phyloP scores from a whole-genome alignment of 208 protist genomes.

The Ichthyophonus hoferi region DNA sequence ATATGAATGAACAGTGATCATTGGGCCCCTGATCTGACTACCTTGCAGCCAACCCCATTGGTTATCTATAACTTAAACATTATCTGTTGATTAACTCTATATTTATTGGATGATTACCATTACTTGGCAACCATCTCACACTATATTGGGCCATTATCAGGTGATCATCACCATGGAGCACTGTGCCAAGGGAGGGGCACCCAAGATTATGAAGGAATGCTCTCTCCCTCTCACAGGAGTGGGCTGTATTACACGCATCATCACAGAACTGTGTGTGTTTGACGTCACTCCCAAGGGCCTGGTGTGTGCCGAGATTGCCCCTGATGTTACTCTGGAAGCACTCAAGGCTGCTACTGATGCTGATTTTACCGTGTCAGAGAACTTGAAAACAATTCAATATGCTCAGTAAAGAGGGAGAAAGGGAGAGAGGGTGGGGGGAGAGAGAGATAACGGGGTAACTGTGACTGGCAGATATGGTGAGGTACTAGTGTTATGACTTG shows the following conservation, averaged over 20 bases:
- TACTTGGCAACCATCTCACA: too few species aligned
- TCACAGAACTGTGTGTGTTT: slow-evolving; percentile 92
- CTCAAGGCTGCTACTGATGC: slow-evolving; percentile 55
- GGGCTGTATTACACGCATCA: slow-evolving; percentile 80
- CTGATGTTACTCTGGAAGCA: slow-evolving; percentile 81
- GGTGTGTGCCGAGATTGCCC: slow-evolving; percentile 79
- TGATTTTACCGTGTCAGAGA: slow-evolving; percentile 21
- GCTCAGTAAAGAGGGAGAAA: slow-evolving; percentile 24
- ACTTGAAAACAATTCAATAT: slow-evolving; percentile 34
- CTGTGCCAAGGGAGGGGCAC: slow-evolving; percentile 78
- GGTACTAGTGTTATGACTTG: too few species aligned
- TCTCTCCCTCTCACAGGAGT: slow-evolving; percentile 81
- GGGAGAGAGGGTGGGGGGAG: too few species aligned
- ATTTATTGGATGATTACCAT: too few species aligned
- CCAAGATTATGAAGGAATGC: slow-evolving; percentile 88
- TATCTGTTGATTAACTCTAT: too few species aligned
- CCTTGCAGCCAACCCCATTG: too few species aligned
- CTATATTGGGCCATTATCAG: too few species aligned
- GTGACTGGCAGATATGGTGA: too few species aligned
- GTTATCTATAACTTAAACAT: too few species aligned
- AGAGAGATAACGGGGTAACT: too few species aligned
- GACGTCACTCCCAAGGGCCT: slow-evolving; percentile 77
- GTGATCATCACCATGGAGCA: slow-evolving; percentile 95
- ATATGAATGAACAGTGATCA: too few species aligned
- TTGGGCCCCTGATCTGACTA: too few species aligned